phyloP scores from a whole-genome alignment of 2,329 filamentous ascomycete genomes.

The Diaporthe ampelina region DNA sequence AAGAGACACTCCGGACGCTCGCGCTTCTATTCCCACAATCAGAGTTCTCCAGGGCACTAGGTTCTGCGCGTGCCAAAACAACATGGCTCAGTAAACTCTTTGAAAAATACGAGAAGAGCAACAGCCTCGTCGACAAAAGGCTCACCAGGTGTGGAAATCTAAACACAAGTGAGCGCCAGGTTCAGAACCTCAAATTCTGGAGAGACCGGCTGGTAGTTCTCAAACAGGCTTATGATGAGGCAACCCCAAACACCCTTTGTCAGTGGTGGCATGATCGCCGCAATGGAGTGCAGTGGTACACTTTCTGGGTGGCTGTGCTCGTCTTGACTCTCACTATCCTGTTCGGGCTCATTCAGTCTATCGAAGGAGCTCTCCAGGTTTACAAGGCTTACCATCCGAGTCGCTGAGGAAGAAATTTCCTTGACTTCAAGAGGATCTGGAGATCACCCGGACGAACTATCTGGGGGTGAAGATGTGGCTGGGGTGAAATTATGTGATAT shows the following conservation, averaged over 20 bases:
- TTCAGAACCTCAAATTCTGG: slow-evolving; percentile 56
- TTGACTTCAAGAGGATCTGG: too few species aligned
- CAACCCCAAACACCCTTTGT: slow-evolving; percentile 50
- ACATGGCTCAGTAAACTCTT: slow-evolving; percentile 16
- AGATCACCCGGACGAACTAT: too few species aligned
- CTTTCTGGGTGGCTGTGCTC: slow-evolving; percentile 60
- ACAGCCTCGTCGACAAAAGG: slow-evolving; percentile 46
- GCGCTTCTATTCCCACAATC: slow-evolving; percentile 53
- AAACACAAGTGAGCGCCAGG: slow-evolving; percentile 49
- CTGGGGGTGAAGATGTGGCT: too few species aligned
- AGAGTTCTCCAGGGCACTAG: slow-evolving; percentile 39
- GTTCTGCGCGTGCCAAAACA: not conserved
- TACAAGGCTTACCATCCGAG: not conserved
- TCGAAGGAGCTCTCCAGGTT: slow-evolving; percentile 54
- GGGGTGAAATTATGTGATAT: too few species aligned
- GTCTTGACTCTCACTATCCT: slow-evolving; percentile 54
- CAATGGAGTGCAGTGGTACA: slow-evolving; percentile 60
- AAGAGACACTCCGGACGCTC: slow-evolving; percentile 55
- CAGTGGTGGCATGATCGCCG: slow-evolving; percentile 61
- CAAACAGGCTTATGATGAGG: slow-evolving; percentile 58
- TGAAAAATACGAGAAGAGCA: not conserved
- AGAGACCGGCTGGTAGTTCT: slow-evolving; percentile 58
- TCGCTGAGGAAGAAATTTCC: too few species aligned
- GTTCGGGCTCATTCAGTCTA: slow-evolving; percentile 57
- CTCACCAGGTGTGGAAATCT: slow-evolving; percentile 49